Conservation (phyloP, 2,329 filamentous ascomycete species). For the Didymosphaeria variabile region DNA sequence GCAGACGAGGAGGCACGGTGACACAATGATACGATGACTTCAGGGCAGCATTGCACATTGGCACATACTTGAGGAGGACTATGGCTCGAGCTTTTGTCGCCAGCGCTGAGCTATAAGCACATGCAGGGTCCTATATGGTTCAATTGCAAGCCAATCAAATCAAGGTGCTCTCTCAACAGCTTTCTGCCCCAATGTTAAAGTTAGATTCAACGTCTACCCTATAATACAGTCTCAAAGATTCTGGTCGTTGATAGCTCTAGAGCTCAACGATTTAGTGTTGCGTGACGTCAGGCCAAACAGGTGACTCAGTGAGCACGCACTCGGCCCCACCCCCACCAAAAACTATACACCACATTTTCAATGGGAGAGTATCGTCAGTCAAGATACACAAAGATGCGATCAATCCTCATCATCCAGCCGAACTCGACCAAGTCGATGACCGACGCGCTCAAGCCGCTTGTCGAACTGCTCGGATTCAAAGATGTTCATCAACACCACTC, state of each 20-base stretch:
- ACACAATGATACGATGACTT: background rate
- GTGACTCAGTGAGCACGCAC: background rate
- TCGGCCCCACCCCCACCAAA: slow-evolving; percentile 1
- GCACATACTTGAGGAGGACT: background rate
- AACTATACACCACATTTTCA: slow-evolving; percentile 11
- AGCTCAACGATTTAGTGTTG: background rate
- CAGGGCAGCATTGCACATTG: background rate
- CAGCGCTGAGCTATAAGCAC: background rate
- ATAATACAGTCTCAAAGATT: background rate
- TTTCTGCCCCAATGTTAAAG: background rate
- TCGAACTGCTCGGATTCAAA: slow-evolving; percentile 55
- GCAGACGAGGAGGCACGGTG: slow-evolving; percentile 10
- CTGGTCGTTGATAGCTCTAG: background rate
- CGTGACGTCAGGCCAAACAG: background rate
- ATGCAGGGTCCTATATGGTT: slow-evolving; percentile 14
- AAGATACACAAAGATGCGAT: slow-evolving; percentile 47
- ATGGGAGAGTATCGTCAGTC: slow-evolving; percentile 40
- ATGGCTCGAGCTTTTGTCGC: slow-evolving; percentile 4
- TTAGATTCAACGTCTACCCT: background rate
- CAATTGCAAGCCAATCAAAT: slow-evolving; percentile 19
- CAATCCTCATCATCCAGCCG: slow-evolving; percentile 78
- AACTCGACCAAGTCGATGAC: slow-evolving; percentile 82
- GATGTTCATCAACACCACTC: slow-evolving; percentile 50
- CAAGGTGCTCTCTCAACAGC: background rate
- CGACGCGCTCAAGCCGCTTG: slow-evolving; percentile 64